phyloP scores from a whole-genome alignment of 108 stramenopile genomes.

The Cyclotella choctawhatcheeana region DNA sequence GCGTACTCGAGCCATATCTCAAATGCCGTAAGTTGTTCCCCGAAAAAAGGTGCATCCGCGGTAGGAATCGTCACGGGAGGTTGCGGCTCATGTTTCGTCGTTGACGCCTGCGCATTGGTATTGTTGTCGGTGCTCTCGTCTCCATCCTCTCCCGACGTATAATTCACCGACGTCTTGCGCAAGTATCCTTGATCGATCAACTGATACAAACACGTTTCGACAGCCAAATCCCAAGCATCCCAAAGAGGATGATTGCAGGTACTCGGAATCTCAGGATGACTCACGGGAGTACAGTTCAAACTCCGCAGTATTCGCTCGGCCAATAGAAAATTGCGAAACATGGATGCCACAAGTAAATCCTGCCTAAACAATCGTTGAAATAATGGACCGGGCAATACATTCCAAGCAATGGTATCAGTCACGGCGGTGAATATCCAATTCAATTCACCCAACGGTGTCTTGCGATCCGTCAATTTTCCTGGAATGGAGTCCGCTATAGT shows the following conservation, averaged over 20 bases:
- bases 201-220: slow-evolving; percentile 90
- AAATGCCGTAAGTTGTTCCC: slow-evolving; percentile 97
- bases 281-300: slow-evolving; percentile 92
- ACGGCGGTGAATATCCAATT: slow-evolving; percentile 99
- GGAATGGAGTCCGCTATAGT: slow-evolving; percentile 91
- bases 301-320: slow-evolving; percentile 94
- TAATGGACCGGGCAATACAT: slow-evolving; percentile 92
- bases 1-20: slow-evolving; percentile 98
- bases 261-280: slow-evolving; percentile 90
- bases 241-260: slow-evolving; percentile 96
- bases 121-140: slow-evolving; percentile 2
- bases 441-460: slow-evolving; percentile 90
- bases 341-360: slow-evolving; percentile 93
- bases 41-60: slow-evolving; percentile 90
- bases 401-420: slow-evolving; percentile 99
- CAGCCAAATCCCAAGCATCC: slow-evolving; percentile 98
- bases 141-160: slow-evolving; percentile 24
- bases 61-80: slow-evolving; percentile 5
- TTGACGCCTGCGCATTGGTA: no score
- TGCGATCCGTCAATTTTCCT: slow-evolving; percentile 90
- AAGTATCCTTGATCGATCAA: slow-evolving; percentile 73
- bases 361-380: slow-evolving; percentile 98
- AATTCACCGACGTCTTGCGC: slow-evolving; percentile 22
- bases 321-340: slow-evolving; percentile 99
- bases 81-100: not conserved